These are phyloP conservation scores for Lachancea mirantina DNA, from an alignment of 805 yeast species.

Conservation along the genomic window DNA sequence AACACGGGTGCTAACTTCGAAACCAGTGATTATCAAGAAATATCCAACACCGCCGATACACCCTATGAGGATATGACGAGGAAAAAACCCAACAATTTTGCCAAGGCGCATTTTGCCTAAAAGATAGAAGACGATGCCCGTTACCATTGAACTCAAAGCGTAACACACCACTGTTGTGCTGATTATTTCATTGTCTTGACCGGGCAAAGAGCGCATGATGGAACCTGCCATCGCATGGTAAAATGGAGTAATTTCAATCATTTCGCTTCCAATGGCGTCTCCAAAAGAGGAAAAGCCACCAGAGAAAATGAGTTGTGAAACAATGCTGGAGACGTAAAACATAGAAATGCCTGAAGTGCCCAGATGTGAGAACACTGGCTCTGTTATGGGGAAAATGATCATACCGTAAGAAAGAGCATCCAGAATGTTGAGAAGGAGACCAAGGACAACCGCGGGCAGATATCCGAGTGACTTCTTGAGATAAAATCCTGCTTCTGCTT, in stretches of 20 bases:
- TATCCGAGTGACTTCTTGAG: too few species aligned
- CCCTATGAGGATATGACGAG: constrained; percentile 91
- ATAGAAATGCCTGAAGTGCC: constrained; percentile 89
- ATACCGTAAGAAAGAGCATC: constrained; percentile 96
- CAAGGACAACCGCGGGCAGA: constrained; percentile 77
- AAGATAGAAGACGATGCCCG: constrained; percentile 72
- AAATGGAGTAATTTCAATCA: constrained; percentile 99
- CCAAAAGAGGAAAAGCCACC: constrained; percentile 86
- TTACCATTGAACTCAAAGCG: constrained; percentile 74
- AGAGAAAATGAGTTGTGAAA: constrained; percentile 82
- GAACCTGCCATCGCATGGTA: constrained; percentile 89
- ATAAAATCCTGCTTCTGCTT: too few species aligned
- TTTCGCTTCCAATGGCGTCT: constrained; percentile 92
- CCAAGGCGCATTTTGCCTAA: constrained; percentile 81
- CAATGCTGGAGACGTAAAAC: constrained; percentile 88
- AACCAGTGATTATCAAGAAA: constrained; percentile 80
- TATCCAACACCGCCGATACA: constrained; percentile 99
- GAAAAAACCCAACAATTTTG: constrained; percentile 86
- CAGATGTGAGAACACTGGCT: constrained; percentile 62
- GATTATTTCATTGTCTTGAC: constrained; percentile 52
- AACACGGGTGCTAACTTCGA: constrained; percentile 81
- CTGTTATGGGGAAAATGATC: constrained; percentile 92
- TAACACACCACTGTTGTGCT: constrained; percentile 85
- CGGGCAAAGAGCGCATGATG: constrained; percentile 39
- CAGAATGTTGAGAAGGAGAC: constrained; percentile 74